These are phyloP conservation scores for Fusarium xylarioides DNA, from an alignment of 2,329 filamentous ascomycete species.

Conservation along the genomic window DNA sequence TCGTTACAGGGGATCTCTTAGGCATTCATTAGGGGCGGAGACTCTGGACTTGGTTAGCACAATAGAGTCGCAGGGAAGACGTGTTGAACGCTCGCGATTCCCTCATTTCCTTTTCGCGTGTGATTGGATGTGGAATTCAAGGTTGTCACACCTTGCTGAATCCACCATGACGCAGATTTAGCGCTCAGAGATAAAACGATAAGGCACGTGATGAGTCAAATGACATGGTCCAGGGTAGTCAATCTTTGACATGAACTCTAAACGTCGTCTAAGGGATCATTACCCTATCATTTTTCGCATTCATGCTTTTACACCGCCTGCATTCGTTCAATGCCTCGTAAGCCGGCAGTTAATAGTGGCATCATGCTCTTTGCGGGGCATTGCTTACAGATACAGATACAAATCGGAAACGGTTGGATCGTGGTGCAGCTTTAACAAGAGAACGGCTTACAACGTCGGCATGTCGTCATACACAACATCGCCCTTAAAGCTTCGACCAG, in stretches of 20 bases:
- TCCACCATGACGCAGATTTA: conserved; percentile 31
- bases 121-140: conserved; percentile 25
- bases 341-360: conserved; percentile 15
- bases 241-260: not conserved
- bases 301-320: conserved; percentile 6
- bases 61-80: conserved; percentile 29
- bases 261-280: not conserved
- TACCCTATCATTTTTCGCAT: not conserved
- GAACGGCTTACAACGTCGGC: not conserved
- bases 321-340: not conserved
- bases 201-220: not conserved
- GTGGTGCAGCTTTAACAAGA: not conserved
- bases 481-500: conserved; percentile 27
- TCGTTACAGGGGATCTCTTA: conserved; percentile 17
- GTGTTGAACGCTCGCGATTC: conserved; percentile 23
- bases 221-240: conserved; percentile 17
- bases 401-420: not conserved
- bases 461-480: conserved; percentile 37
- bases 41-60: conserved; percentile 13
- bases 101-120: conserved; percentile 20
- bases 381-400: conserved; percentile 9
- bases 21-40: conserved; percentile 9
- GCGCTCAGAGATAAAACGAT: not conserved
- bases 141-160: conserved; percentile 22
- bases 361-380: conserved; percentile 1